A percentile compares a stretch with the other conserved stretches of the same genome.
Conservation (phyloP, 768 basidiomycete genomes). For the Tricholoma matsutake region DNA sequence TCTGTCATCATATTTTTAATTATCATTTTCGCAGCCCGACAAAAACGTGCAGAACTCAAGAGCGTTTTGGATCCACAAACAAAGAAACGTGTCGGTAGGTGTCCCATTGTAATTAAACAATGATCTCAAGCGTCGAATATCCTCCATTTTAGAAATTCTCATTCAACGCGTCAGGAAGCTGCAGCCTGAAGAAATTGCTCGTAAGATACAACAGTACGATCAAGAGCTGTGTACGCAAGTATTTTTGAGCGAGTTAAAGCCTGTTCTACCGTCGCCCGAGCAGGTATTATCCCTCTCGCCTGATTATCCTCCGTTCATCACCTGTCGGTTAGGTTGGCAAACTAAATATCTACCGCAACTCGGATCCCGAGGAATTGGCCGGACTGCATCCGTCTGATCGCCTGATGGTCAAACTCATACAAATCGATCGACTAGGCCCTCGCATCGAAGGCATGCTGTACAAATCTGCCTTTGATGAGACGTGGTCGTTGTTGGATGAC, state of each 20-base stretch:
- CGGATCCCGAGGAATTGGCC: conserved; percentile 82
- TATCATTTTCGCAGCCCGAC: conserved; percentile 51
- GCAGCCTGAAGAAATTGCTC: conserved; percentile 83
- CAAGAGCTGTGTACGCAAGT: conserved; percentile 81
- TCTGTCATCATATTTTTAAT: conserved; percentile 8
- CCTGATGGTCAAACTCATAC: conserved; percentile 94
- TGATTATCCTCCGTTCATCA: neutral
- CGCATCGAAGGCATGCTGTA: conserved; percentile 97
- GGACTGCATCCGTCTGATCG: conserved; percentile 93
- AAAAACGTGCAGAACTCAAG: conserved; percentile 85
- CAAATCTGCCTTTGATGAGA: conserved; percentile 84
- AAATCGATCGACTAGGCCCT: conserved; percentile 84
- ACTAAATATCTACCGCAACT: conserved; percentile 83
- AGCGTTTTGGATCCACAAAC: conserved; percentile 90
- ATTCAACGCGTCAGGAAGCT: conserved; percentile 83
- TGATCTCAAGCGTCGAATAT: neutral
- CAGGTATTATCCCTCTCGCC: conserved; percentile 46
- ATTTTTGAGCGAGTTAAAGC: conserved; percentile 86
- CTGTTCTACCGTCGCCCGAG: conserved; percentile 87
- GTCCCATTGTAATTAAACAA: neutral
- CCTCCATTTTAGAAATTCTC: conserved; percentile 67
- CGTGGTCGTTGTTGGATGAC: conserved; percentile 77
- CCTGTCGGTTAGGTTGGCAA: conserved; percentile 65
- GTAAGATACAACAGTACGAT: conserved; percentile 84
- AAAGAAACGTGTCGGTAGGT: conserved; percentile 90